Conservation (phyloP, 2,329 filamentous ascomycete species). For the Verticillium klebahnii region DNA sequence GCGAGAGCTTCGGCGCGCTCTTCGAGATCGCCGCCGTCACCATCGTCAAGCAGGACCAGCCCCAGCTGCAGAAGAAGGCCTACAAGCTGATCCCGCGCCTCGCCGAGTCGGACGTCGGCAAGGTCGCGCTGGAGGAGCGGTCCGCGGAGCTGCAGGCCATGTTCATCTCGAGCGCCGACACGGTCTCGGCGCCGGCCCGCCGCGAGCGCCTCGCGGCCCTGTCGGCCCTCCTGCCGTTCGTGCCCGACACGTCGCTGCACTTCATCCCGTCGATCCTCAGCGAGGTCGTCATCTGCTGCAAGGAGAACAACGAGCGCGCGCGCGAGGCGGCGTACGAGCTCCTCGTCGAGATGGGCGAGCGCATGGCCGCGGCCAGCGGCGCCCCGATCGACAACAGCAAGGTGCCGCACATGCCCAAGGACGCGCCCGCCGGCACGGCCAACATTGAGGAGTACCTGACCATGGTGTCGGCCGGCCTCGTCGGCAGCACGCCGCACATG, state of each 20-base stretch:
- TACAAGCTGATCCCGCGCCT: slow-evolving; percentile 96
- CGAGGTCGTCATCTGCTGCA: slow-evolving; percentile 93
- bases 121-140: slow-evolving; percentile 69
- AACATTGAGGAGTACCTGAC: slow-evolving; percentile 94
- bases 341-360: slow-evolving; percentile 81
- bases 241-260: slow-evolving; percentile 75
- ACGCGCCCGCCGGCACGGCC: slow-evolving; percentile 72
- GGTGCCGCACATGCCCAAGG: slow-evolving; percentile 78
- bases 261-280: slow-evolving; percentile 90
- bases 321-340: slow-evolving; percentile 86
- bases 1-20: slow-evolving; percentile 76
- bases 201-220: slow-evolving; percentile 84
- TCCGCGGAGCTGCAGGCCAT: slow-evolving; percentile 77
- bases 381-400: slow-evolving; percentile 79
- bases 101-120: slow-evolving; percentile 73
- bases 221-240: slow-evolving; percentile 70
- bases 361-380: slow-evolving; percentile 62
- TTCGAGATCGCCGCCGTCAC: slow-evolving; percentile 85
- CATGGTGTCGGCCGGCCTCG: slow-evolving; percentile 95
- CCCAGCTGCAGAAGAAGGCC: slow-evolving; percentile 96
- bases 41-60: slow-evolving; percentile 75
- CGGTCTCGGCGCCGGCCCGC: slow-evolving; percentile 79
- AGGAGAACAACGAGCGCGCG: slow-evolving; percentile 95
- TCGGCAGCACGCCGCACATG: slow-evolving; percentile 92
- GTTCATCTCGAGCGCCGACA: slow-evolving; percentile 73